Base-by-base conservation (phyloP, 345 rosid genomes). In the Noccaea bulbosa region DNA sequence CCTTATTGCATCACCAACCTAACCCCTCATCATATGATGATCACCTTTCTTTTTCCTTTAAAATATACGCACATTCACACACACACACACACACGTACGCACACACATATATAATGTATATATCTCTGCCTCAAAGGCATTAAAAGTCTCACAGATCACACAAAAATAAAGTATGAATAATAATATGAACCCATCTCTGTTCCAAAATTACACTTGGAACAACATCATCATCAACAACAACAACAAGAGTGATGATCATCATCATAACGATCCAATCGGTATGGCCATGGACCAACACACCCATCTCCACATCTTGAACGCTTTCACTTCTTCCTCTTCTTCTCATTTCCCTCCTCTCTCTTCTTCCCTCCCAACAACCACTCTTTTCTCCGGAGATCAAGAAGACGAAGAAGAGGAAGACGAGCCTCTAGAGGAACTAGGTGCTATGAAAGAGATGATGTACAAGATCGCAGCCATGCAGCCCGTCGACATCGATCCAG, bases 381-480 rank as follows among this genome's bases (percentile, higher is more conserved):
- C 77, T 50, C 55, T 74, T 35, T 67, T 61, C 35, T 30, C 51
- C 12, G 65, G 73, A 54, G 54, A 69, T 2, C 71, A 35, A 49
- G 72, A 65, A 50, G 71, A 73, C 12, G 58, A 63, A 0, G 69
- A 83, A 6, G 82, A 82, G 1, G 88, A 79, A 5, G 91, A 88
- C 1, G 96, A 88, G 39, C 83, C 81, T 0, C 81, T 87, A 16
- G 99, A 94, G 38, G 93, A 94, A 76, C 83, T 94, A 0, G 85
- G 93, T 49, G 89, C 98, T 65, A 83, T 86, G 96, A 95, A 92
- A 67, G 99, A 95, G 77, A 92, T 92, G 99, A 83, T 92, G 98
- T 95, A 87, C 84, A 89, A 81, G 74, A 90, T 95, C 6, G 97
- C 99, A 0, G 89, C 85, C 72, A 90, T 95, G 98, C 99, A 92